These are phyloP conservation scores for Zygnema cylindricum DNA, from an alignment of 139 green algal species.

Conservation along the genomic window DNA sequence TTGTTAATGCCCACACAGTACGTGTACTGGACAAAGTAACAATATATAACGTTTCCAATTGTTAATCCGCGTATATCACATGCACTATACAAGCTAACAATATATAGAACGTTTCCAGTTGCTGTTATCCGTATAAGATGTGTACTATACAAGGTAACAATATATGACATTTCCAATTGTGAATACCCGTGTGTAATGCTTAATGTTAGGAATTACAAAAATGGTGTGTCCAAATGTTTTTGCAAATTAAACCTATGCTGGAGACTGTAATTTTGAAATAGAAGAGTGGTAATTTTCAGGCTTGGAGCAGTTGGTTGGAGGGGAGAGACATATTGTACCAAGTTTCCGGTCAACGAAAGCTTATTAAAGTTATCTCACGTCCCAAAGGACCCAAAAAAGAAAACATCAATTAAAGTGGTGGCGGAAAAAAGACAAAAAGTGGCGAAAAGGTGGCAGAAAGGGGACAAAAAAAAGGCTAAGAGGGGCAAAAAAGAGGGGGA, in stretches of 20 bases:
- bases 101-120: too few species aligned
- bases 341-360: background rate
- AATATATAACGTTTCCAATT: too few species aligned
- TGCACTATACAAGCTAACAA: too few species aligned
- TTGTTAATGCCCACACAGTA: too few species aligned
- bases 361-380: slow-evolving; percentile 10
- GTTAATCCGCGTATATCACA: too few species aligned
- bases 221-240: too few species aligned
- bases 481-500: background rate
- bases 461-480: background rate
- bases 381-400: background rate
- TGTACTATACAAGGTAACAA: background rate
- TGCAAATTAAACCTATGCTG: background rate
- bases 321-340: background rate
- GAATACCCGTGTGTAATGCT: background rate
- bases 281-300: too few species aligned
- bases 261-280: too few species aligned
- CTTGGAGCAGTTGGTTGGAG: slow-evolving; percentile 41
- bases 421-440: background rate
- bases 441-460: background rate
- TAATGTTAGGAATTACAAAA: slow-evolving; percentile 6
- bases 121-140: background rate
- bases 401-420: background rate
- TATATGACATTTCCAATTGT: background rate
- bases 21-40: too few species aligned